Evolutionary conservation across 1,284 basidiomycete genomes (phyloP).

Genomic region (Naganishia sp.): DNA sequence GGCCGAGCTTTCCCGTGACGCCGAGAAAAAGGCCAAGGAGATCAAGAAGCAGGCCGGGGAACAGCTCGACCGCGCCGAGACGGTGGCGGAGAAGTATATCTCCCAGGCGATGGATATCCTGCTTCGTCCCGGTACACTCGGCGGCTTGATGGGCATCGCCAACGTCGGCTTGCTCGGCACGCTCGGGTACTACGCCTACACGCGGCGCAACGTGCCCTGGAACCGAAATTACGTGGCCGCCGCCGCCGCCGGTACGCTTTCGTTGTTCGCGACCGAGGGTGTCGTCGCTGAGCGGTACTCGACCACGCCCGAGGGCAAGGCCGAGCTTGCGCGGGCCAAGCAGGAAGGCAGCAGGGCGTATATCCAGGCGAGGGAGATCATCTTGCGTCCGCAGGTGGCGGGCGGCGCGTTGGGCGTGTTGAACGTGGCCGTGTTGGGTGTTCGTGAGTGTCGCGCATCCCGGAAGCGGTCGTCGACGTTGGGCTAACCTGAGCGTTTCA

Average conservation of each 20-base stretch:
- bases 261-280: slow-evolving; percentile 64
- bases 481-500: not conserved
- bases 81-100: slow-evolving; percentile 62
- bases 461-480: not conserved
- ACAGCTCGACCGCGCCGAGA: slow-evolving; percentile 58
- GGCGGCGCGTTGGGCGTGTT: slow-evolving; percentile 68
- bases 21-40: slow-evolving; percentile 63
- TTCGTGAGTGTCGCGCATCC: slow-evolving; percentile 36
- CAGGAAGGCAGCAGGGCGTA: slow-evolving; percentile 66
- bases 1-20: slow-evolving; percentile 30
- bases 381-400: slow-evolving; percentile 69
- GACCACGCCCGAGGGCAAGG: slow-evolving; percentile 62
- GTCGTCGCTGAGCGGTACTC: slow-evolving; percentile 66
- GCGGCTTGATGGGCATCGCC: slow-evolving; percentile 71
- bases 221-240: slow-evolving; percentile 63
- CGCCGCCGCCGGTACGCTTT: slow-evolving; percentile 60
- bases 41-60: slow-evolving; percentile 59
- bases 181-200: slow-evolving; percentile 67
- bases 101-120: slow-evolving; percentile 63
- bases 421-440: slow-evolving; percentile 68
- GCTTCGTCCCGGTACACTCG: slow-evolving; percentile 68
- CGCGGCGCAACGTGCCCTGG: slow-evolving; percentile 64
- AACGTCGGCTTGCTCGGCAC: slow-evolving; percentile 70
- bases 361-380: slow-evolving; percentile 62
- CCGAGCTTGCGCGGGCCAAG: slow-evolving; percentile 62